phyloP scores from a whole-genome alignment of 2,329 filamentous ascomycete species.

The Neopestalotiopsis clavispora region DNA sequence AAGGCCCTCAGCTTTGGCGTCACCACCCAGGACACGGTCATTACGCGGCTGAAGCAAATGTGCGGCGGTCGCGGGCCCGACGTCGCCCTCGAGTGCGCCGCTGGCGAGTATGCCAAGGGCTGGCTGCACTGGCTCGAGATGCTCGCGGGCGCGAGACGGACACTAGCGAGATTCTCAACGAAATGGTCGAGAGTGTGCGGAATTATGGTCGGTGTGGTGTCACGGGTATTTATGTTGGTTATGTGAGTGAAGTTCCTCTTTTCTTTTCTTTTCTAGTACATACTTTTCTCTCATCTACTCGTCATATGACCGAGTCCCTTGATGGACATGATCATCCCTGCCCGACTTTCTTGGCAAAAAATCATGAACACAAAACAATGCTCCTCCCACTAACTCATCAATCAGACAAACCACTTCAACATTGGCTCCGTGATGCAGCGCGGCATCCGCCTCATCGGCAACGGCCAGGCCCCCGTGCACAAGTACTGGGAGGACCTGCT shows the following conservation, averaged over 20 bases:
- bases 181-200: slow-evolving; percentile 76
- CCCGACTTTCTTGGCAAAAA: not conserved
- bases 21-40: slow-evolving; percentile 65
- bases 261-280: not conserved
- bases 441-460: slow-evolving; percentile 77
- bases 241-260: slow-evolving; percentile 44
- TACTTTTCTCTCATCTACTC: not conserved
- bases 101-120: slow-evolving; percentile 66
- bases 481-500: slow-evolving; percentile 85
- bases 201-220: slow-evolving; percentile 77
- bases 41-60: slow-evolving; percentile 74
- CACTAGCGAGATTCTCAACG: slow-evolving; percentile 79
- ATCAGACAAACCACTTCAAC: slow-evolving; percentile 78
- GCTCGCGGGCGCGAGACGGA: slow-evolving; percentile 75
- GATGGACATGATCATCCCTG: not conserved
- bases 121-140: slow-evolving; percentile 65
- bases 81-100: slow-evolving; percentile 62
- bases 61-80: slow-evolving; percentile 76
- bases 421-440: slow-evolving; percentile 85
- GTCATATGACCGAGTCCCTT: slow-evolving; percentile 9
- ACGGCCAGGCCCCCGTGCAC: slow-evolving; percentile 74
- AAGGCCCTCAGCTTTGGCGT: slow-evolving; percentile 62
- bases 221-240: slow-evolving; percentile 72
- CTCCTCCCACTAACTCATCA: not conserved
- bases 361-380: no score